Conservation (phyloP, 257 asterid genomes). For the Echium plantagineum region DNA sequence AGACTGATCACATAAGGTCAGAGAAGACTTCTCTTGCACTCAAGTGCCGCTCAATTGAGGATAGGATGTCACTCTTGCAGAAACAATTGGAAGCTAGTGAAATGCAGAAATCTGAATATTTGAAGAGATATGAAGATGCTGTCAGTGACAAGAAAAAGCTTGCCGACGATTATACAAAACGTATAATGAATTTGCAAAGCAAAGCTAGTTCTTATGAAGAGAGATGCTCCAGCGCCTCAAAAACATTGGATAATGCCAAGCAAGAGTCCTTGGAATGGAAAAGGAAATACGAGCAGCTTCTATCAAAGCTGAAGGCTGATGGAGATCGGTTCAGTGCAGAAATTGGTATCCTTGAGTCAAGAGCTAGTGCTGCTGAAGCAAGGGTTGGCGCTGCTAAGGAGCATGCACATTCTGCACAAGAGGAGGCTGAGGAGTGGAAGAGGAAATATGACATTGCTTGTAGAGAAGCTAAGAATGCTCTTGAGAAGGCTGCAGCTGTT, state of each 20-base stretch:
- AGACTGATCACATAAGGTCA: constrained; percentile 68
- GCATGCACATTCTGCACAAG: too few species aligned
- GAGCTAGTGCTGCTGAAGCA: too few species aligned
- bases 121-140: constrained; percentile 87
- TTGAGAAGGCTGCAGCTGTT: too few species aligned
- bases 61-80: constrained; percentile 59
- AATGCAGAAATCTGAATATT: constrained; percentile 72
- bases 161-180: constrained; percentile 59
- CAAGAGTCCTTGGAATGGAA: too few species aligned
- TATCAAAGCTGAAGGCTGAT: too few species aligned
- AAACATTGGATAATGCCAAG: constrained; percentile 33
- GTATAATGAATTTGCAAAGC: constrained; percentile 68
- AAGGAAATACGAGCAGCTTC: too few species aligned
- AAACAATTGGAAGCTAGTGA: constrained; percentile 87
- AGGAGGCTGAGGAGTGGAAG: too few species aligned
- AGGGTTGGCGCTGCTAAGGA: too few species aligned
- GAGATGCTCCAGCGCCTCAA: constrained; percentile 60
- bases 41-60: constrained; percentile 74
- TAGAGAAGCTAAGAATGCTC: too few species aligned
- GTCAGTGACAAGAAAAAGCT: constrained; percentile 71
- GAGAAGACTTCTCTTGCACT: constrained; percentile 76
- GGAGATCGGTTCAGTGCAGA: too few species aligned
- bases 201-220: constrained; percentile 74
- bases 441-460: too few species aligned
- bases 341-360: too few species aligned